phyloP scores from a whole-genome alignment of 1,284 basidiomycete species.

The Cryptococcus neoformans region DNA sequence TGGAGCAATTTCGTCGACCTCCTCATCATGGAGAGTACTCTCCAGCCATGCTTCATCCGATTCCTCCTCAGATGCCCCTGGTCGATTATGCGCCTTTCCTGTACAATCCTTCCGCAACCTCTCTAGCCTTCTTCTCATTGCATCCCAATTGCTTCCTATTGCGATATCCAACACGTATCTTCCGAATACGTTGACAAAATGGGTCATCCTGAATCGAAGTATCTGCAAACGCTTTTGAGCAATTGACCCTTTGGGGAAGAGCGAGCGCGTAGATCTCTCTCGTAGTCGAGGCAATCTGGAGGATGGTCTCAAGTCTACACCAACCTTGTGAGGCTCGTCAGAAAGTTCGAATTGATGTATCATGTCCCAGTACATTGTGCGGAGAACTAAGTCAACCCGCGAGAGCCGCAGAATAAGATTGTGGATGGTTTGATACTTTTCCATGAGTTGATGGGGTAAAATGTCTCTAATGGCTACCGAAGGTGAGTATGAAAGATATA shows the following conservation, averaged over 20 bases:
- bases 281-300: constrained; percentile 30
- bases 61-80: constrained; percentile 17
- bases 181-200: constrained; percentile 63
- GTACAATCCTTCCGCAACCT: constrained; percentile 21
- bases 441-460: constrained; percentile 64
- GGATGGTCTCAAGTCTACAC: constrained; percentile 17
- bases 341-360: constrained; percentile 19
- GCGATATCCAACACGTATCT: constrained; percentile 72
- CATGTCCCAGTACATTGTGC: constrained; percentile 58
- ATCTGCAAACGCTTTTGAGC: constrained; percentile 59
- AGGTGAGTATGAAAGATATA: constrained; percentile 81
- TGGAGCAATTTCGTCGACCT: constrained; percentile 24
- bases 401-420: constrained; percentile 70
- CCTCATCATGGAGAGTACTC: constrained; percentile 10
- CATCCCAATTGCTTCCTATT: constrained; percentile 68
- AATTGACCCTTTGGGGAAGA: constrained; percentile 61
- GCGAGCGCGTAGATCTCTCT: constrained; percentile 32
- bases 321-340: constrained; percentile 18
- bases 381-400: constrained; percentile 69
- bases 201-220: constrained; percentile 68
- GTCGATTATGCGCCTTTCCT: constrained; percentile 10
- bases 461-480: constrained; percentile 66
- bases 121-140: constrained; percentile 57
- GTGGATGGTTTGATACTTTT: constrained; percentile 81
- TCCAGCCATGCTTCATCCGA: neutral